These are phyloP conservation scores for Phytophthora aleatoria DNA, from an alignment of 352 stramenopile genomes.

Conservation along the genomic window DNA sequence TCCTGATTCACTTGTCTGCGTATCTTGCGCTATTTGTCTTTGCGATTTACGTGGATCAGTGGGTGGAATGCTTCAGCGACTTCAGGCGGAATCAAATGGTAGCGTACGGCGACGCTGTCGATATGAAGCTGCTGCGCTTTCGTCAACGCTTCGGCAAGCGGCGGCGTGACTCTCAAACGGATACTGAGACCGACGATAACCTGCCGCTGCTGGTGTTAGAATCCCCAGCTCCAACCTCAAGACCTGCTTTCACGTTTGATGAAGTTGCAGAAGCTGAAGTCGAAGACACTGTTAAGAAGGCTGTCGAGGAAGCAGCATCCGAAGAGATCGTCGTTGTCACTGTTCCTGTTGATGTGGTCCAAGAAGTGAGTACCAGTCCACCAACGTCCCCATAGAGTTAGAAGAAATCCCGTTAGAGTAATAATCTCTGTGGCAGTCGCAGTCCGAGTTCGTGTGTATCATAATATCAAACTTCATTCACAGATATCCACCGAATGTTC, in stretches of 20 bases:
- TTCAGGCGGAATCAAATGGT: conserved; percentile 45
- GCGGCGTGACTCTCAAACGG: conserved; percentile 11
- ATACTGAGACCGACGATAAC: conserved; percentile 27
- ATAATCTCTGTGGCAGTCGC: neutral
- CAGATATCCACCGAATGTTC: neutral
- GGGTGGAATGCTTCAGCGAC: conserved; percentile 46
- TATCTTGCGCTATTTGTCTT: conserved; percentile 46
- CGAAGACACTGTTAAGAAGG: neutral
- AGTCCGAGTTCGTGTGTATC: conserved; percentile 13
- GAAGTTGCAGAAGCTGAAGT: conserved; percentile 4
- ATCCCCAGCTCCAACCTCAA: conserved; percentile 21
- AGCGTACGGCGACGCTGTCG: conserved; percentile 21
- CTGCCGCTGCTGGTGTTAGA: conserved; percentile 26
- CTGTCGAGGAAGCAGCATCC: neutral
- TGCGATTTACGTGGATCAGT: conserved; percentile 45
- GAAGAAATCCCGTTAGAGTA: conserved; percentile 26
- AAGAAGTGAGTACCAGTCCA: conserved; percentile 19
- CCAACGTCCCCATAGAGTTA: conserved; percentile 2
- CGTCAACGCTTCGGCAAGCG: conserved; percentile 34
- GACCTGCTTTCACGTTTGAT: conserved; percentile 23
- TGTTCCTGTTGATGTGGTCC: conserved; percentile 16
- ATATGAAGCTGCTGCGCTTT: conserved; percentile 33
- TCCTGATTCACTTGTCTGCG: conserved; percentile 42
- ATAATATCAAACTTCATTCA: conserved; percentile 35
- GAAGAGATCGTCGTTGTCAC: conserved; percentile 25